Base-by-base conservation (phyloP, 768 basidiomycete genomes). In the Rhodotorula paludigena region DNA sequence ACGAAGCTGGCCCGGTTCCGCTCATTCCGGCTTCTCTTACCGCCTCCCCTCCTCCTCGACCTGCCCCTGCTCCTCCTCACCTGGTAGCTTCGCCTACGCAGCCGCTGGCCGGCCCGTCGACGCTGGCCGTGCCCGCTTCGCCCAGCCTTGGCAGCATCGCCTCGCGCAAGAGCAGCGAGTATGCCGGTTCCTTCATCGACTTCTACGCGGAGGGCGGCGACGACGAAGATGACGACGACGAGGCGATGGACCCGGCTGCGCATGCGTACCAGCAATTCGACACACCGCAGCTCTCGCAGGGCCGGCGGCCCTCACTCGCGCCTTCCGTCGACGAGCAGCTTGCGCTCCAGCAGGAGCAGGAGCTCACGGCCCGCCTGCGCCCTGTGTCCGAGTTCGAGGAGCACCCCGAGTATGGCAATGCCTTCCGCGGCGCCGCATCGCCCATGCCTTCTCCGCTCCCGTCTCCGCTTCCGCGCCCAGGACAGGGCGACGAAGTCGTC, bases 111-210 rank as follows among this genome's bases (percentile, higher is more conserved):
- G 44, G 44, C 18, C 44, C 39, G 42, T 18, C 48, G 33, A 28
- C 3, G n/a, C 45, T 53, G 30, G 25, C 38, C 57, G 11, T 57
- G 38, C 41, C 61, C 30, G 32, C 35, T n/a, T 68, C 67, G 35
- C 67, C 67, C 0, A 54, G 51, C 41, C 57, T 68, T 21, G 62
- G 57, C 18, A 65, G 63, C 30, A 4, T 52, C n/a, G 33, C 23
- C 42, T 72, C 71, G 23, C 30, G 39, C 23, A 30, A 38, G 49
- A 66, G 66, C 42, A 57, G 60, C 28, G 62, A 63, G 8, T 73
- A 73, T 53, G 68, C 68, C 28, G 58, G 60, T 20, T 67, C 64
- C 28, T 57, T 73, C 60, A 47, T 70, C 42, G 69, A 73, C 63
- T 66, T 64, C 28, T 73, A 73, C 44, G 60, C 64, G 6, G 33